These are phyloP conservation scores for Phytophthora quininea DNA, from an alignment of 352 stramenopile genomes.

Conservation along the genomic window DNA sequence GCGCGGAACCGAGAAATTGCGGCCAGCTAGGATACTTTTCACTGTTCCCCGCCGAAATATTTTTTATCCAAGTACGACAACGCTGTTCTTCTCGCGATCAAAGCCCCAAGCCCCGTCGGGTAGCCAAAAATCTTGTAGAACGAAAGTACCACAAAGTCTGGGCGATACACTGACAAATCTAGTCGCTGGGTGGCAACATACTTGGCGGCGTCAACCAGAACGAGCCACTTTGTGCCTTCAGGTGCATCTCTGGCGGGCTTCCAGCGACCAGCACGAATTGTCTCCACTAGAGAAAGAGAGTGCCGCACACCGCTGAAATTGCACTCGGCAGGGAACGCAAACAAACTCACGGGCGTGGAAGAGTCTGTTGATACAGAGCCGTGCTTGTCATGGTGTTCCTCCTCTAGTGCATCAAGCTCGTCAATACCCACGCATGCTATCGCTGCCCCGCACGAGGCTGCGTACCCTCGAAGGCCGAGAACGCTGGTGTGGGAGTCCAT, in stretches of 20 bases:
- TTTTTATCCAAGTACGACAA: constrained; percentile 49
- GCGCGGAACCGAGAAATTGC: constrained; percentile 43
- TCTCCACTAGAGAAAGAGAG: constrained; percentile 45
- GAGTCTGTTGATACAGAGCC: neutral
- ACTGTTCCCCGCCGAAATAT: constrained; percentile 78
- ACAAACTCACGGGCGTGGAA: constrained; percentile 42
- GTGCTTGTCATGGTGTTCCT: neutral
- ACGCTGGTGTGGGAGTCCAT: constrained; percentile 81
- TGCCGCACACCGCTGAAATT: constrained; percentile 79
- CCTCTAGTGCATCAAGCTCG: constrained; percentile 45
- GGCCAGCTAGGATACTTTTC: constrained; percentile 59
- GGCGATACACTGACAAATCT: constrained; percentile 48
- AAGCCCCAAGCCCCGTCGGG: constrained; percentile 64
- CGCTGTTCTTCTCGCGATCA: constrained; percentile 55
- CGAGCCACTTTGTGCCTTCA: constrained; percentile 51
- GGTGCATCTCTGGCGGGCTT: constrained; percentile 4
- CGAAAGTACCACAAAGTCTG: constrained; percentile 77
- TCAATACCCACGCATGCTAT: constrained; percentile 43
- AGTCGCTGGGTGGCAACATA: constrained; percentile 61
- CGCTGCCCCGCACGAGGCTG: constrained; percentile 29
- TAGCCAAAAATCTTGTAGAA: constrained; percentile 90
- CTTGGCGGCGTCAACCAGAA: constrained; percentile 78
- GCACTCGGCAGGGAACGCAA: constrained; percentile 77
- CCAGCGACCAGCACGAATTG: constrained; percentile 35
- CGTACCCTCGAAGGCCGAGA: constrained; percentile 64